Conservation (phyloP, 129 eudicot species). For the Solidago caesia region DNA sequence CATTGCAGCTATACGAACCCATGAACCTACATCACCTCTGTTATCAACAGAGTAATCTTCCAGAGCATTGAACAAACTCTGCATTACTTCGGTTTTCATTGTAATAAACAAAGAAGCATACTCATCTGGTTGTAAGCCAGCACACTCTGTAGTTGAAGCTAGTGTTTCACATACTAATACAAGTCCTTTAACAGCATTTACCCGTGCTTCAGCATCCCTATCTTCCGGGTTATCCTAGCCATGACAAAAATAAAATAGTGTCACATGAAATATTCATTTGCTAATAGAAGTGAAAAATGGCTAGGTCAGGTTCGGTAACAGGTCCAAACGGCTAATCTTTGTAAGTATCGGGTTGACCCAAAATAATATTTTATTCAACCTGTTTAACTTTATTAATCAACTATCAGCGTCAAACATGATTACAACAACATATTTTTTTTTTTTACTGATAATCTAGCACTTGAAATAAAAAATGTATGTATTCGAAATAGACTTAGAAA, state of each 20-base stretch:
- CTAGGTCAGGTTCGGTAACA: background rate
- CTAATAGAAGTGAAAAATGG: conserved; percentile 9
- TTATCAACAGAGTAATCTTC: conserved; percentile 97
- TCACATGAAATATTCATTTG: conserved; percentile 16
- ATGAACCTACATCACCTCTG: conserved; percentile 98
- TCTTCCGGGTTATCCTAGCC: conserved; percentile 88
- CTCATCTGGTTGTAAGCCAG: conserved; percentile 41
- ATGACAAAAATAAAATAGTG: conserved; percentile 12
- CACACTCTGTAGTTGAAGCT: conserved; percentile 37
- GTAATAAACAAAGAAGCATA: conserved; percentile 36
- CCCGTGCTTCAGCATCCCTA: conserved; percentile 96
- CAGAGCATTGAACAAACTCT: conserved; percentile 69
- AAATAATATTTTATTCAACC: background rate
- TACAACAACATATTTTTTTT: too few species aligned
- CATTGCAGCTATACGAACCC: conserved; percentile 99
- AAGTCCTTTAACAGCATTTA: conserved; percentile 87
- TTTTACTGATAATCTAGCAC: background rate
- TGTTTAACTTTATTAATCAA: background rate
- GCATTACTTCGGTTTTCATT: conserved; percentile 78
- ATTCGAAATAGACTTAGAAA: too few species aligned
- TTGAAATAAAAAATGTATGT: background rate
- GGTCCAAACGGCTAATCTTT: background rate
- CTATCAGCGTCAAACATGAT: background rate
- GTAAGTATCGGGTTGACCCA: background rate
- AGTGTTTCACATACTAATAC: conserved; percentile 78